These are phyloP conservation scores for Leucocoprinus leucothites DNA, from an alignment of 768 basidiomycete species.

Conservation along the genomic window DNA sequence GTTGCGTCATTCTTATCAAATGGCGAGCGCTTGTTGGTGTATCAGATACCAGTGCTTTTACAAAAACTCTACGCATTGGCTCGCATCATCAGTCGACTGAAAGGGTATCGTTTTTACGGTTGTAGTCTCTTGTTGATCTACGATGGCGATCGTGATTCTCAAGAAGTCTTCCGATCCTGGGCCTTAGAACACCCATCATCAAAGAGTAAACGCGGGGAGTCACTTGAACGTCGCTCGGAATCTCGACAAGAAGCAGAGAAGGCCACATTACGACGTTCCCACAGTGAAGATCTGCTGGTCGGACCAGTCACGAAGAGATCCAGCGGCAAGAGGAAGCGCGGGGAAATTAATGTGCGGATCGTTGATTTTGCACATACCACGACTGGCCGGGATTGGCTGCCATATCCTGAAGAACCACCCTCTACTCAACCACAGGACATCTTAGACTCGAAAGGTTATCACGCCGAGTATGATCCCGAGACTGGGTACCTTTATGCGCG, in stretches of 20 bases:
- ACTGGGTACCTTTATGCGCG: slow-evolving; percentile 86
- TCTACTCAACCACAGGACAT: slow-evolving; percentile 39
- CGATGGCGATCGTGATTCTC: slow-evolving; percentile 89
- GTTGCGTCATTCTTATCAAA: slow-evolving; percentile 83
- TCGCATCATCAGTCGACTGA: slow-evolving; percentile 81
- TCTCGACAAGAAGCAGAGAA: slow-evolving; percentile 40
- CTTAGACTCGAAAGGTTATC: slow-evolving; percentile 70
- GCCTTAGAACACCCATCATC: slow-evolving; percentile 65
- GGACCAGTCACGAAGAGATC: slow-evolving; percentile 65
- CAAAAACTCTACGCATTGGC: slow-evolving; percentile 94
- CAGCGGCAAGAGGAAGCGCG: slow-evolving; percentile 68
- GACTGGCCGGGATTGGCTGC: slow-evolving; percentile 88
- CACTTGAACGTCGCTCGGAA: slow-evolving; percentile 59
- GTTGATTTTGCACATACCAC: slow-evolving; percentile 99
- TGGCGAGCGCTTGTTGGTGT: slow-evolving; percentile 77
- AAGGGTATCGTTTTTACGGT: slow-evolving; percentile 98
- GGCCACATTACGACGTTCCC: slow-evolving; percentile 61
- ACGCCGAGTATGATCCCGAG: slow-evolving; percentile 76
- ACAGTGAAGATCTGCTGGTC: slow-evolving; percentile 75
- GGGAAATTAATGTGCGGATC: slow-evolving; percentile 92
- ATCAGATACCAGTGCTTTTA: slow-evolving; percentile 90
- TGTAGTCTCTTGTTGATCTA: slow-evolving; percentile 96
- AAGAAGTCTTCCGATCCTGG: slow-evolving; percentile 66
- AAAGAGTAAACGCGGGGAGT: slow-evolving; percentile 74
- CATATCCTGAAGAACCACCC: slow-evolving; percentile 45